Evolutionary conservation across 768 basidiomycete species (phyloP), one percentile per base, ranked within the genome.

Genomic region (Glaciozyma antarctica): DNA sequence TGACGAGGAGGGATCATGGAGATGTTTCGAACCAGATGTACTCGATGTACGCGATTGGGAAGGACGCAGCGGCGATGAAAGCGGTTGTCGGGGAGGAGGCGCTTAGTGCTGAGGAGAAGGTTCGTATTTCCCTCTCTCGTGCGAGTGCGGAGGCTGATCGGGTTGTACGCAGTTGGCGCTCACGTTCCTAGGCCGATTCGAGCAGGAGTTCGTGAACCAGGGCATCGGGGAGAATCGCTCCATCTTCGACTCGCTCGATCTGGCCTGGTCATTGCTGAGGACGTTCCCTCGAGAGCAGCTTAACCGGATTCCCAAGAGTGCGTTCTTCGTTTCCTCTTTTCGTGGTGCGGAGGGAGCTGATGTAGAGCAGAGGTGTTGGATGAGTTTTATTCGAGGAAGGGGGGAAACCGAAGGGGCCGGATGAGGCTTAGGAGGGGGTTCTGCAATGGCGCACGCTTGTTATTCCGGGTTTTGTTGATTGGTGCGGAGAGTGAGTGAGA

Each of bases 21-120:
- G 95, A 99, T 78, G 95, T 99, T 44, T 98, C 95, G 19, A 99
- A 99, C 81, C 94, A 97, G 59, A 51, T 47, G 43, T 95, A 94
- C 77, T 92, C 92, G 76, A 93, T 95, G 79, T 97, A 98, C 78
- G 94, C 94, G 71, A 94, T 95, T 74, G 94, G 92, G 58, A 85
- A 90, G 75, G 94, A 97, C 75, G 72, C 74, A 19, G 94, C 93
- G 56, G 82, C 92, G 17, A 99, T 99, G 95, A 98, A 98, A 77
- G 95, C 95, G 66, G 95, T 98, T 51, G 95, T 99, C 59, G 95
- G 95, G 73, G 95, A 98, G 78, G 95, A 99, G 77, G 93, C 95
- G 26, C 78, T 98, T 72, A 92, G 89, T 52, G 79, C 84, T 0
- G 95, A 98, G 77, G 95, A 99, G 78, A 97, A 95, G 69, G 72